Evolutionary conservation across 306 rosid genomes (phyloP), one percentile per base, ranked within the genome.

Genomic region (Corylus americana): DNA sequence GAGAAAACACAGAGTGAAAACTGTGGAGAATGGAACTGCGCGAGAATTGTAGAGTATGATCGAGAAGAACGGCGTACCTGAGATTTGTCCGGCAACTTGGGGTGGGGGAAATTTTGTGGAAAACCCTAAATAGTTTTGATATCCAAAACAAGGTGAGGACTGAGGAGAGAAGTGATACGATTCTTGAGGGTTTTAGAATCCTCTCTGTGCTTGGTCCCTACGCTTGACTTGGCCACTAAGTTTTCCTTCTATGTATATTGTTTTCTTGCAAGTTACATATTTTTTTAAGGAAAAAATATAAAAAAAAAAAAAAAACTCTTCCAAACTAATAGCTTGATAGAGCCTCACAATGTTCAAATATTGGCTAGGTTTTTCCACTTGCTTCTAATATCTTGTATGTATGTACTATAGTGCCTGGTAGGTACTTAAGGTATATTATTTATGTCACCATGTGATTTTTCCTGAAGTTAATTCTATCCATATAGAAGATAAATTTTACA

Each of bases 341-440:
- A 22, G 25, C 25, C 25, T 22, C 25, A 22, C 25, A 22, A 22
- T 22, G 0, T 22, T 22, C 25, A 22, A 22, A 0, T 68, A 66
- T 54, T 77, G 73, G 80, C 47, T 67, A 44, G 8, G 57, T 48
- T 66, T 80, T 77, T 80, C 58, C 74, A 61, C 47, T 20, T 74
- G 71, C 73, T 49, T 61, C 58, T 70, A 48, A 68, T 67, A 18
- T 67, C 64, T 57, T 39, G 9, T 70, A 47, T 67, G 44, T 50
- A 39, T 58, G n/a, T 72, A 9, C 6, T 18, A 44, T 54, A 44
- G 31, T 50, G 71, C 27, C 55, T n/a, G 66, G 29, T 55, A 54
- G 75, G 69, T 7, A 49, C 77, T 53, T 72, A 2, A 22, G 47
- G 55, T 59, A 44, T 73, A 27, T 59, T 75, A 22, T 67, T 39